Percentiles rank a stretch among this genome's conserved stretches.
Evolutionary conservation across 495 filamentous ascomycete genomes (phyloP).

Genomic region (Cercophora sp.): DNA sequence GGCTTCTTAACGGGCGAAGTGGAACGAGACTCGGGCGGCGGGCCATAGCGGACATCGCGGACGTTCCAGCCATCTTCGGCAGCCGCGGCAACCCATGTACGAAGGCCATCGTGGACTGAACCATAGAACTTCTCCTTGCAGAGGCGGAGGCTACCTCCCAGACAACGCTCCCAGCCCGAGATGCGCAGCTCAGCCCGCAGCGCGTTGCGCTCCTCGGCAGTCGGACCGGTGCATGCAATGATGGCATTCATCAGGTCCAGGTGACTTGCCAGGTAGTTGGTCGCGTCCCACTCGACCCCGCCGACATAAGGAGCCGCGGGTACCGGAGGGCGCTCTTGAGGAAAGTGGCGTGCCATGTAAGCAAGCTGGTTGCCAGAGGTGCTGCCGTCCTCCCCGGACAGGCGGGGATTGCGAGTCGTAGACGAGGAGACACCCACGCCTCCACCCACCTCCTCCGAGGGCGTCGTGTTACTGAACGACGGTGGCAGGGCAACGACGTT

Average conservation of each 20-base stretch:
- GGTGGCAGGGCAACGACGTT: constrained; percentile 70
- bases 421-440: neutral
- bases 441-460: neutral
- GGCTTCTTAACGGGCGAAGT: constrained; percentile 48
- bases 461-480: constrained; percentile 24
- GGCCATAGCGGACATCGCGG: constrained; percentile 68
- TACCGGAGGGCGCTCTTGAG: constrained; percentile 80
- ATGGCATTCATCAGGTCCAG: constrained; percentile 90
- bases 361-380: constrained; percentile 27
- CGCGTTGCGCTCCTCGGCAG: constrained; percentile 66
- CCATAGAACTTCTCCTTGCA: constrained; percentile 98
- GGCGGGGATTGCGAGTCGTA: neutral
- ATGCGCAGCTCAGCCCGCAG: constrained; percentile 72
- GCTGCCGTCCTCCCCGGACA: constrained; percentile 14
- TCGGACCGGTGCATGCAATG: constrained; percentile 71
- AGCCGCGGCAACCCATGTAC: constrained; percentile 86
- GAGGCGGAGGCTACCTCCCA: constrained; percentile 77
- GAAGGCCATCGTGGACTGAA: constrained; percentile 79
- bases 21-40: constrained; percentile 46
- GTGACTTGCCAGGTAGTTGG: constrained; percentile 89
- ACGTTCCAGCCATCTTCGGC: constrained; percentile 84
- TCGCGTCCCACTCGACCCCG: constrained; percentile 98
- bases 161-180: constrained; percentile 86
- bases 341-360: constrained; percentile 76
- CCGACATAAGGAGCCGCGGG: constrained; percentile 95